A percentile compares a stretch with the other conserved stretches of the same genome.
Conservation (phyloP, 164 flowering plant genomes). For the Kingdonia uniflora region DNA sequence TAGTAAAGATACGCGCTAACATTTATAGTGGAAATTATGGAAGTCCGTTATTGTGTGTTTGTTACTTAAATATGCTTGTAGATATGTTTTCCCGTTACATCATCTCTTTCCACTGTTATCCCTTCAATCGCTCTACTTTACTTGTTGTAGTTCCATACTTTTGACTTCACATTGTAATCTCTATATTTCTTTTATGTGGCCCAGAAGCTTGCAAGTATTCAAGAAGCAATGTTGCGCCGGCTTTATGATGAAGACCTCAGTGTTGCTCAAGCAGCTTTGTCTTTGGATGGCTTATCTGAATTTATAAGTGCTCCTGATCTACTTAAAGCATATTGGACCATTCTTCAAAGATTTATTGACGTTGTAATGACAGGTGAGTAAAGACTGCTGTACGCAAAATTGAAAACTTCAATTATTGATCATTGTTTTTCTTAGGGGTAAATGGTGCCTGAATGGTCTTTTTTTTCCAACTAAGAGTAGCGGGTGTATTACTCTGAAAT, state of each 20-base stretch:
- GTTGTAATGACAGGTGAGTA: conserved; percentile 35
- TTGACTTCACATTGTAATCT: neutral
- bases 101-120: no score
- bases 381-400: neutral
- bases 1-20: no score
- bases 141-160: neutral
- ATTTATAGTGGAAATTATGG: no score
- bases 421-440: no score
- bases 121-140: neutral
- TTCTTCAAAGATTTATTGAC: conserved; percentile 40
- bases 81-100: no score
- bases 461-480: no score
- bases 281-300: conserved; percentile 40
- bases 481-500: no score
- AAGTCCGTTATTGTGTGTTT: no score
- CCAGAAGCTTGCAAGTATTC: conserved; percentile 49
- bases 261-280: conserved; percentile 56
- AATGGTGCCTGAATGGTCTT: no score
- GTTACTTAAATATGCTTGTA: no score
- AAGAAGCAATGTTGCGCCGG: conserved; percentile 51
- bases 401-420: neutral
- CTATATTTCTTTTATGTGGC: conserved; percentile 8
- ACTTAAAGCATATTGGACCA: conserved; percentile 35
- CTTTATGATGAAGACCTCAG: conserved; percentile 72
- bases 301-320: conserved; percentile 29